Evolutionary conservation across 2,329 filamentous ascomycete species (phyloP), one percentile per base, ranked within the genome.

Genomic region (Bertia moriformis): DNA sequence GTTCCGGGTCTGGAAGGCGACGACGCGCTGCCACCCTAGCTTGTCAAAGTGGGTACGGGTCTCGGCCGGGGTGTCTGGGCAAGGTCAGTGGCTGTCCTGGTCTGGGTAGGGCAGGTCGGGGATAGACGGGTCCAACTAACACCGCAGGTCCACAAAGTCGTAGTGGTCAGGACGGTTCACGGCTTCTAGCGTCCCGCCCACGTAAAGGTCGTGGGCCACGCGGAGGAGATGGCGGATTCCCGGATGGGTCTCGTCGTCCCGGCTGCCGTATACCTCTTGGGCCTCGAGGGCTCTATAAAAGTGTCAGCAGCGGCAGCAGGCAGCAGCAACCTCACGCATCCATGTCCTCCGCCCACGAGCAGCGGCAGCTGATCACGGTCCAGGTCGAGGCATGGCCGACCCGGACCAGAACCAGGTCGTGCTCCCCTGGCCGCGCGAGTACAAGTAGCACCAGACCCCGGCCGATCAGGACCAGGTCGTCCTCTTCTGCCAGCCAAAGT

Each of bases 1-100:
- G 68, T 98, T 98, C 61, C 88, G 12, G 48, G 91, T 98, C 73
- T 98, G 91, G 82, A 98, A 98, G 56, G 91, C 91, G 47, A 98
- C 91, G 51, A 98, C 89, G 61, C 82, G 81, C 62, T 83, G 80
- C 91, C 91, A 98, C 65, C 91, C 91, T 52, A 98, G 86, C 76
- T 98, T 98, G 73, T 96, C 91, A 58, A 98, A 98, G 71, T 96
- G 89, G 47, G 85, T 70, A 53, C 91, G 85, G 52, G 98, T 73
- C 67, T 98, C 91, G 38, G 91, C 81, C 46, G 91, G 91, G 10
- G 91, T 93, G 66, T 89, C 83, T 87, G 38, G 15, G 18, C 5
- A 18, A n/a, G n/a, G n/a, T n/a, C n/a, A n/a, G n/a, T n/a, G n/a
- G n/a, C n/a, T n/a, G n/a, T n/a, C n/a, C n/a, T n/a, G 32, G 30